A percentile compares a stretch with the other conserved stretches of the same genome.
These are phyloP conservation scores for Tetrapisispora phaffii DNA, from an alignment of 805 yeast species.

Conservation along the genomic window DNA sequence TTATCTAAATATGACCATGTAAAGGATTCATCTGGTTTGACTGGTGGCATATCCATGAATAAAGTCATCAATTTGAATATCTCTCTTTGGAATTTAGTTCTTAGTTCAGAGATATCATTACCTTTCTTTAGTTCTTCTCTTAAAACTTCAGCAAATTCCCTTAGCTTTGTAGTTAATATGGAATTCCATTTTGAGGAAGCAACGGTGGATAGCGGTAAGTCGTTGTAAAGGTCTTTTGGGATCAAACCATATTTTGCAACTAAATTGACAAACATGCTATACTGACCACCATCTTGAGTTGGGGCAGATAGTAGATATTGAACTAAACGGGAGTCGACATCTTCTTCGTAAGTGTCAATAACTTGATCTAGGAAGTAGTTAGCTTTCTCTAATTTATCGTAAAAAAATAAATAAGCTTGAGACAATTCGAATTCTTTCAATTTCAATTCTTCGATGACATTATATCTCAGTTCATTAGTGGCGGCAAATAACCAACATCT, in stretches of 20 bases:
- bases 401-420: slow-evolving; percentile 71
- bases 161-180: slow-evolving; percentile 55
- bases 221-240: slow-evolving; percentile 67
- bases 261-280: slow-evolving; percentile 70
- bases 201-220: slow-evolving; percentile 48
- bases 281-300: slow-evolving; percentile 79
- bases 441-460: slow-evolving; percentile 51
- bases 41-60: slow-evolving; percentile 70
- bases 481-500: slow-evolving; percentile 88
- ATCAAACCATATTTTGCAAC: slow-evolving; percentile 74
- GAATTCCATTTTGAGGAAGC: slow-evolving; percentile 44
- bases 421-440: slow-evolving; percentile 64
- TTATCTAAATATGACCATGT: slow-evolving; percentile 70
- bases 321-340: slow-evolving; percentile 59
- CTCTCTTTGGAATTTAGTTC: slow-evolving; percentile 45
- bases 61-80: slow-evolving; percentile 57
- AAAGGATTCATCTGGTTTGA: slow-evolving; percentile 53
- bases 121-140: slow-evolving; percentile 35
- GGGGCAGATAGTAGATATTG: slow-evolving; percentile 59
- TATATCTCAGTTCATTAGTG: slow-evolving; percentile 58
- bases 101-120: slow-evolving; percentile 33
- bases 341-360: slow-evolving; percentile 55
- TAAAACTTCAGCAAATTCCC: slow-evolving; percentile 68
- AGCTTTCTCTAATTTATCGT: slow-evolving; percentile 78
- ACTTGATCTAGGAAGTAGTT: slow-evolving; percentile 73